Conservation (phyloP, 257 asterid genomes). For the Solanum ossicruentum region DNA sequence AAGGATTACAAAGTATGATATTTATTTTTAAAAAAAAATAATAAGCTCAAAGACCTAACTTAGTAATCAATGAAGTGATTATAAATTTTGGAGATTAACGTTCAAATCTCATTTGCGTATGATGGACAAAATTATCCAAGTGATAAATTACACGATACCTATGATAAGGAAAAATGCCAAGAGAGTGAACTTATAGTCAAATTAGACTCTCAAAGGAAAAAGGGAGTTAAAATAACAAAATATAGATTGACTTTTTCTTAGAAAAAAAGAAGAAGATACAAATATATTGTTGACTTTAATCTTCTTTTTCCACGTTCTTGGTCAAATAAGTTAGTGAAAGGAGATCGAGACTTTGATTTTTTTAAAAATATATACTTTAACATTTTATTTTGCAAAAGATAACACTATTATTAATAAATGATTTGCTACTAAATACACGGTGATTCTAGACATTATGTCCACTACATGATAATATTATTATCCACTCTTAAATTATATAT, state of each 20-base stretch:
- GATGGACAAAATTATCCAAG: neutral
- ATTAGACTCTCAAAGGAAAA: neutral
- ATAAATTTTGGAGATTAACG: neutral
- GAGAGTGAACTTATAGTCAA: neutral
- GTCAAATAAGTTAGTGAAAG: neutral
- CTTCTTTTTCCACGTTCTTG: neutral
- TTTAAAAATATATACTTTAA: neutral
- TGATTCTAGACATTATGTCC: neutral
- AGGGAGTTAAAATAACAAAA: neutral
- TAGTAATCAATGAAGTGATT: neutral
- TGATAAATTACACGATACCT: neutral
- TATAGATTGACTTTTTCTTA: neutral
- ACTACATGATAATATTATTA: neutral
- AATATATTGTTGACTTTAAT: neutral
- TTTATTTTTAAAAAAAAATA: neutral
- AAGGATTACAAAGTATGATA: too few relatives aligned
- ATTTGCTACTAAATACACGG: neutral
- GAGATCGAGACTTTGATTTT: neutral
- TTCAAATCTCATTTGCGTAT: neutral
- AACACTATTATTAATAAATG: neutral
- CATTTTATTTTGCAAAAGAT: neutral
- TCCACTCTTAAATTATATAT: neutral
- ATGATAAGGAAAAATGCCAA: neutral
- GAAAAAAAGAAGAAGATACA: neutral
- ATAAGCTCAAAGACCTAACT: neutral